A percentile compares a stretch with the other conserved stretches of the same genome.
Evolutionary conservation across 148 eudicot species (phyloP).

Genomic region (Fagopyrum tataricum): DNA sequence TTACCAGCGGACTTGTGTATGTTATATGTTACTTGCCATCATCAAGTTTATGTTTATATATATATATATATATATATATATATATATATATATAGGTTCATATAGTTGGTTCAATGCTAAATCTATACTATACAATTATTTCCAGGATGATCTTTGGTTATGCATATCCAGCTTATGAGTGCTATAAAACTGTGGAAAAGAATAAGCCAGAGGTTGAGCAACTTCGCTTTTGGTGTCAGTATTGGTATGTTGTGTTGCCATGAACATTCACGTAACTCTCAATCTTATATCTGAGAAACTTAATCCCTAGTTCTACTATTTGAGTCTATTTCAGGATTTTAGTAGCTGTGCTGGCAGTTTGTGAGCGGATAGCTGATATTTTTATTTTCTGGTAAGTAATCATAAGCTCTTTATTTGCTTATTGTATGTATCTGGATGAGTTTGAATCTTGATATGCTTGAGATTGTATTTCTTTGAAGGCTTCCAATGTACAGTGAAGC

Average conservation of each 20-base stretch:
- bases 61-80: neutral
- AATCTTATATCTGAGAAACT: neutral
- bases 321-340: conserved; percentile 58
- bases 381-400: conserved; percentile 75
- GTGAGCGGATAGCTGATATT: conserved; percentile 70
- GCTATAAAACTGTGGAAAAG: conserved; percentile 76
- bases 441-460: neutral
- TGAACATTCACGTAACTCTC: neutral
- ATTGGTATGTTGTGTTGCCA: conserved; percentile 48
- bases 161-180: conserved; percentile 96
- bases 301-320: neutral
- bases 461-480: conserved; percentile 36
- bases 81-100: neutral
- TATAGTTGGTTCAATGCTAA: neutral
- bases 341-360: conserved; percentile 69
- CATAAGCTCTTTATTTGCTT: neutral
- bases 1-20: conserved; percentile 85
- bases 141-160: conserved; percentile 86
- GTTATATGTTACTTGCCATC: conserved; percentile 37
- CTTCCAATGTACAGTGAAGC: conserved; percentile 97
- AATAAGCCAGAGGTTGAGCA: conserved; percentile 91
- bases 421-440: neutral
- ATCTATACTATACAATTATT: conserved; percentile 8
- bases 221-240: conserved; percentile 95
- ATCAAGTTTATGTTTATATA: neutral